Percentiles rank a stretch among this genome's conserved stretches.
Conservation (phyloP, 169 alveolate genomes). For the Perkinsus chesapeaki region DNA sequence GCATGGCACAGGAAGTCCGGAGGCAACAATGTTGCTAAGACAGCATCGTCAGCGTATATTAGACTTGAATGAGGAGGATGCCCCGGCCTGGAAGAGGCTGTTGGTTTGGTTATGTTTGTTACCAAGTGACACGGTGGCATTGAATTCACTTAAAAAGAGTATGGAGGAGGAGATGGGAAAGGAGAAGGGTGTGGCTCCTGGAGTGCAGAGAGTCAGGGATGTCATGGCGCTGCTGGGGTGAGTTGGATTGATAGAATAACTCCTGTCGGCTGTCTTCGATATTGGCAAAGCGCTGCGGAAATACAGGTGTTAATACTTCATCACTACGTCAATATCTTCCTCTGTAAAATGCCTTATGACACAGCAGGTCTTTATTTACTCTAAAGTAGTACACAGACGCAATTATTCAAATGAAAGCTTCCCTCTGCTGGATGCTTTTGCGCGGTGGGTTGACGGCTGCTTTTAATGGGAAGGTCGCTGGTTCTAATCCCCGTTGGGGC, state of each 20-base stretch:
- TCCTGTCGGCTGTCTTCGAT: too few species aligned
- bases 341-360: too few species aligned
- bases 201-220: background rate
- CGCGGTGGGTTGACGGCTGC: too few species aligned
- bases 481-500: background rate
- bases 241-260: too few species aligned
- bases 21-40: background rate
- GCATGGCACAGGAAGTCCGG: background rate
- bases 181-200: background rate
- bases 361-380: too few species aligned
- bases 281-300: too few species aligned
- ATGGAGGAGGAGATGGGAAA: background rate
- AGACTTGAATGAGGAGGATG: background rate
- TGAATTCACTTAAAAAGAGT: background rate
- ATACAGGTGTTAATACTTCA: too few species aligned
- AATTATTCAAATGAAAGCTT: too few species aligned
- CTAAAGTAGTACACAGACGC: too few species aligned
- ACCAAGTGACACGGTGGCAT: background rate
- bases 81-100: background rate
- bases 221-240: background rate
- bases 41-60: background rate
- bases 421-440: too few species aligned
- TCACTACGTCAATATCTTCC: too few species aligned
- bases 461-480: background rate
- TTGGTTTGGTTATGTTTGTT: background rate